Evolutionary conservation across 129 eudicot genomes (phyloP).

Genomic region (Rutidosis leptorrhynchoides): DNA sequence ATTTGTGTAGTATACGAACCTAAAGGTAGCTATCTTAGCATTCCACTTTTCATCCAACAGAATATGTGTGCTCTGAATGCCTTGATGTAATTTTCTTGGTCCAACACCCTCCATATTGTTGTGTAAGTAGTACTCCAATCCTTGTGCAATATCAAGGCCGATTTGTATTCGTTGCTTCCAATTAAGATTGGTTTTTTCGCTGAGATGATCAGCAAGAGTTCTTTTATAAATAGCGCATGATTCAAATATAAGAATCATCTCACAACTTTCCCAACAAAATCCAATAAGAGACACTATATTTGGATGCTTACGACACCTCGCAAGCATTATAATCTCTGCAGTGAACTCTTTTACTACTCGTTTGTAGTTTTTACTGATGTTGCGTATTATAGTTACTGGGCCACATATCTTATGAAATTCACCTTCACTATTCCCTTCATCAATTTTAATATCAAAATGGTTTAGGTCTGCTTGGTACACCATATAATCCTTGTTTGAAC

Average conservation of each 20-base stretch:
- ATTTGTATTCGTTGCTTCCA: not conserved
- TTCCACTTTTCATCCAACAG: constrained; percentile 4
- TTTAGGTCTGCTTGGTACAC: too few relatives aligned
- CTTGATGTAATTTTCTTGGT: too few relatives aligned
- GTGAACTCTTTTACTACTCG: constrained; percentile 1
- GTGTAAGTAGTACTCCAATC: not conserved
- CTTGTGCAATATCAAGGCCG: too few relatives aligned
- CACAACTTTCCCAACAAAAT: not conserved
- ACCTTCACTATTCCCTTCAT: not conserved
- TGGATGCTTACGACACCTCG: not conserved
- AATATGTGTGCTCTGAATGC: not conserved
- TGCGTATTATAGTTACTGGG: constrained; percentile 4
- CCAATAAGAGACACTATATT: constrained; percentile 8
- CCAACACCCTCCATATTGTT: not conserved
- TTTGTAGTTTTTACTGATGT: too few relatives aligned
- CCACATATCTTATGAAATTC: not conserved
- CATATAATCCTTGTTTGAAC: too few relatives aligned
- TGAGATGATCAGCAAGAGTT: not conserved
- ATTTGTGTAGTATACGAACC: too few relatives aligned
- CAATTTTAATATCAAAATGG: not conserved
- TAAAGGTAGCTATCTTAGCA: constrained; percentile 1
- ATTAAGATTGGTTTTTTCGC: not conserved
- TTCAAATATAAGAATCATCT: constrained; percentile 8
- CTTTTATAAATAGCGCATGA: not conserved
- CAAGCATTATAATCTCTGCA: not conserved